Evolutionary conservation across 768 basidiomycete species (phyloP).

Genomic region (Pseudohyphozyma bogoriensis): DNA sequence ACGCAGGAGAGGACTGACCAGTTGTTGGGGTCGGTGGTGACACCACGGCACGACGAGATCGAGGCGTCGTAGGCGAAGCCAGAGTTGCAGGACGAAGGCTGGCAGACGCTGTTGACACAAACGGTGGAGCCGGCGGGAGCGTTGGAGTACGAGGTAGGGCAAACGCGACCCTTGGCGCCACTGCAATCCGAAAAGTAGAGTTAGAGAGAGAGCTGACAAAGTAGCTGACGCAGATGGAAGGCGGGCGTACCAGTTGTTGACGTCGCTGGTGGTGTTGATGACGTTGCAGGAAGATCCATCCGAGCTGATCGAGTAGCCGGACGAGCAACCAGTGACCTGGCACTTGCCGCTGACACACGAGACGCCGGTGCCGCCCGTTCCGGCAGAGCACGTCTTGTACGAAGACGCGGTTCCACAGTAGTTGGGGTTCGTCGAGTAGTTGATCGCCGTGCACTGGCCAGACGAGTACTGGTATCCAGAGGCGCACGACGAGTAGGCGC

Average conservation of each 20-base stretch:
- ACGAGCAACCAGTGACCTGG: background rate
- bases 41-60: conserved; percentile 6
- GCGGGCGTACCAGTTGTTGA: conserved; percentile 19
- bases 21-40: conserved; percentile 8
- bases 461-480: no score
- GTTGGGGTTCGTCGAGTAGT: background rate
- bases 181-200: background rate
- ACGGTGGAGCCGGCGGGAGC: conserved; percentile 8
- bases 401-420: conserved; percentile 17
- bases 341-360: conserved; percentile 14
- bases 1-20: conserved; percentile 2
- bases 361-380: background rate
- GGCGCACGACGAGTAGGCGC: no score
- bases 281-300: no score
- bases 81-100: conserved; percentile 6
- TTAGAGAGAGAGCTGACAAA: background rate
- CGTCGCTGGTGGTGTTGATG: conserved; percentile 10
- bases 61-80: conserved; percentile 17
- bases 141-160: conserved; percentile 15
- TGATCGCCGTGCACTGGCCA: no score
- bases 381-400: background rate
- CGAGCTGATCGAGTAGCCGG: conserved; percentile 18
- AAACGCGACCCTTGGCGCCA: conserved; percentile 11
- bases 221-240: background rate
- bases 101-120: conserved; percentile 14